Evolutionary conservation across 768 basidiomycete genomes (phyloP).

Genomic region (Tylopilus intermedius): DNA sequence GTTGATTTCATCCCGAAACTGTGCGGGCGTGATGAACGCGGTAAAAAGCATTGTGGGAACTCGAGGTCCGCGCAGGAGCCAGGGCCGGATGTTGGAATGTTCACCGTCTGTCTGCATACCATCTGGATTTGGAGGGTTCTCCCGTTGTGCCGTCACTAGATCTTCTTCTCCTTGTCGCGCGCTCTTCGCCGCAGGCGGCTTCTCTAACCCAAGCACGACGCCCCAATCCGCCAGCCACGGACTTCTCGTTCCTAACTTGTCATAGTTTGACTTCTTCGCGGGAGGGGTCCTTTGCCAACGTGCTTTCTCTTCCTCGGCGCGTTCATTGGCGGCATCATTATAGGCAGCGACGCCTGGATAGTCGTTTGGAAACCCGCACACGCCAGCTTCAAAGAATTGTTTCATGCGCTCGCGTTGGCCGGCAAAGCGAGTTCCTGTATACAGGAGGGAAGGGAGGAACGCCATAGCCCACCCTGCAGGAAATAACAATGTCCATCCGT

Average conservation of each 20-base stretch:
- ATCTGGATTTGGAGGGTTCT: conserved; percentile 22
- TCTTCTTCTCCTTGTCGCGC: conserved; percentile 27
- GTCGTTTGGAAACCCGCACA: conserved; percentile 75
- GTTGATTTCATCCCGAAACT: conserved; percentile 54
- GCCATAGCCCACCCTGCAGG: conserved; percentile 91
- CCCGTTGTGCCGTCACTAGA: conserved; percentile 57
- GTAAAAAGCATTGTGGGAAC: conserved; percentile 42
- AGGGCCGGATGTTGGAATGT: conserved; percentile 36
- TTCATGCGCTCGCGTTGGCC: conserved; percentile 81
- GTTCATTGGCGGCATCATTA: conserved; percentile 41
- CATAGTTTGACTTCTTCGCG: conserved; percentile 77
- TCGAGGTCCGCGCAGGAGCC: conserved; percentile 66
- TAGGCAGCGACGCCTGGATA: conserved; percentile 60
- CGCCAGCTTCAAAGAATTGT: conserved; percentile 79
- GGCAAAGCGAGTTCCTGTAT: conserved; percentile 78
- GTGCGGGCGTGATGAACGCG: conserved; percentile 38
- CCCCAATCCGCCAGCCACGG: conserved; percentile 81
- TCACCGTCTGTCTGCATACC: conserved; percentile 10
- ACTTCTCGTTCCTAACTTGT: conserved; percentile 55
- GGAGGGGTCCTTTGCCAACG: conserved; percentile 80
- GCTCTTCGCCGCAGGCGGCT: conserved; percentile 2
- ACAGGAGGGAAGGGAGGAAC: conserved; percentile 76
- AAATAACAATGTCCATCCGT: conserved; percentile 85
- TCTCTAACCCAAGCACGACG: conserved; percentile 52
- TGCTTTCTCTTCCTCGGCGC: conserved; percentile 49